Evolutionary conservation across 345 rosid genomes (phyloP).

Genomic region (Syzygium grande): DNA sequence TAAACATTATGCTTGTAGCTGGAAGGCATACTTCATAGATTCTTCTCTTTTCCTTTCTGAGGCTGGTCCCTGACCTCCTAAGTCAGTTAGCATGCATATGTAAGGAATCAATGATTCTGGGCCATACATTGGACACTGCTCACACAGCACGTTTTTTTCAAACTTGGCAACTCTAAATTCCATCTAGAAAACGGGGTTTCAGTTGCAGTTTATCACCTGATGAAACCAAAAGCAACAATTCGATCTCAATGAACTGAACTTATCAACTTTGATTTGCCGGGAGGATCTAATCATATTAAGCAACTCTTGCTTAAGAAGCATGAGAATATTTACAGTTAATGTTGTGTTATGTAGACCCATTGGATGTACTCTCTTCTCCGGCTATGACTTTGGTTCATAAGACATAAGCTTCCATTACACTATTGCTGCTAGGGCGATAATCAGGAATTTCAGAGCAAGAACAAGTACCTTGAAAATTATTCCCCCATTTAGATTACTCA

Average conservation of each 20-base stretch:
- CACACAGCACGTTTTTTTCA: not conserved
- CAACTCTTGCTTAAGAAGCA: not conserved
- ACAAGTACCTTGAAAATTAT: not conserved
- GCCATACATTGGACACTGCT: not conserved
- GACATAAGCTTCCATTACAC: not conserved
- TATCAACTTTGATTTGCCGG: not conserved
- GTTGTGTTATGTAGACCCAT: not conserved
- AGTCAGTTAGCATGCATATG: not conserved
- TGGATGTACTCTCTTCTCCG: not conserved
- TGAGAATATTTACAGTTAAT: not conserved
- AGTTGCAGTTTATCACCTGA: not conserved
- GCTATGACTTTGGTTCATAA: not conserved
- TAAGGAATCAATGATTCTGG: not conserved
- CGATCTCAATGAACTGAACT: not conserved
- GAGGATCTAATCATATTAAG: not conserved
- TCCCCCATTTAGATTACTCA: not conserved
- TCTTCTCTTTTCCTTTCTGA: not conserved
- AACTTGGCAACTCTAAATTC: not conserved
- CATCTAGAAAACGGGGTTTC: not conserved
- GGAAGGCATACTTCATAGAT: not conserved
- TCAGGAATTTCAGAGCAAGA: not conserved
- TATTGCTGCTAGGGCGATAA: not conserved
- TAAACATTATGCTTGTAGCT: not conserved
- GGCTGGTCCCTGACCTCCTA: not conserved
- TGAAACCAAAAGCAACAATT: not conserved